Evolutionary conservation across 306 rosid genomes (phyloP).

Genomic region (Alnus rubra): DNA sequence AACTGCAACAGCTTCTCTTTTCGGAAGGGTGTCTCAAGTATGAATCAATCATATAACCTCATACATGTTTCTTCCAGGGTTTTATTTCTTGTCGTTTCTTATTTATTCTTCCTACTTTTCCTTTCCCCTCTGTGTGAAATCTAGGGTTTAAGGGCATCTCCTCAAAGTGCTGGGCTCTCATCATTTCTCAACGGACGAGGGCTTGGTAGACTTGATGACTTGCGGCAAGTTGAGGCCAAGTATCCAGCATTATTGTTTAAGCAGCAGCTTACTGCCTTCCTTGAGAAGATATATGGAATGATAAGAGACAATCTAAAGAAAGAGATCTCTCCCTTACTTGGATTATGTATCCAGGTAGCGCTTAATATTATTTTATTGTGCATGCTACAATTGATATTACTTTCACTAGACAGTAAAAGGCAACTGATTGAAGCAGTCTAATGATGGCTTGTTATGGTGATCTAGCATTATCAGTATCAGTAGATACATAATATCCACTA

Average conservation of each 20-base stretch:
- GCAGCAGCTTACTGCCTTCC: constrained; percentile 99
- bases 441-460: neutral
- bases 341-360: constrained; percentile 90
- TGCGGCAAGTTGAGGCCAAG: constrained; percentile 98
- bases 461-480: neutral
- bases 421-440: constrained; percentile 1
- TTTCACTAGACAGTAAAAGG: constrained; percentile 9
- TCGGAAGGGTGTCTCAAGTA: constrained; percentile 99
- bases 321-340: constrained; percentile 98
- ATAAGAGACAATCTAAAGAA: constrained; percentile 94
- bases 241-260: constrained; percentile 96
- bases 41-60: constrained; percentile 33
- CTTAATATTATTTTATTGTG: constrained; percentile 1
- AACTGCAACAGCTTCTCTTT: constrained; percentile 83
- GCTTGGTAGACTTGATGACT: constrained; percentile 85
- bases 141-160: constrained; percentile 92
- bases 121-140: constrained; percentile 26
- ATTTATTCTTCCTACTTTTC: constrained; percentile 22
- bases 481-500: neutral
- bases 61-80: constrained; percentile 9
- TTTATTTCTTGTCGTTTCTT: constrained; percentile 7
- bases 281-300: constrained; percentile 98
- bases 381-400: neutral
- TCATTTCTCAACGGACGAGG: constrained; percentile 91
- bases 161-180: constrained; percentile 88